These are phyloP conservation scores for Colletotrichum musicola DNA, from an alignment of 2,329 filamentous ascomycete species.

Conservation along the genomic window DNA sequence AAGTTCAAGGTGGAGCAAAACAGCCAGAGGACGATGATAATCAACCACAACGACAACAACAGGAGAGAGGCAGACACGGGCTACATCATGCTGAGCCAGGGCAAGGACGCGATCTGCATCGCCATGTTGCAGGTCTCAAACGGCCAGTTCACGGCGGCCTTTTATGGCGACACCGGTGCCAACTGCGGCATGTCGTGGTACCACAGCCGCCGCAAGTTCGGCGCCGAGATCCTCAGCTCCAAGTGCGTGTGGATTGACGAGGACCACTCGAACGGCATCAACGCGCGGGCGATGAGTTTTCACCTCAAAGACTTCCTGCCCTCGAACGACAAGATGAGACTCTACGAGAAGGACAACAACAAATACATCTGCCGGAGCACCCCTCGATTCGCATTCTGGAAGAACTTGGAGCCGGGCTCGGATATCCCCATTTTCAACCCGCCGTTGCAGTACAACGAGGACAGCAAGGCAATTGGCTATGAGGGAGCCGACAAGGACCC, in stretches of 20 bases:
- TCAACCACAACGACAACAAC: constrained; percentile 34
- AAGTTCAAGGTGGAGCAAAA: constrained; percentile 8
- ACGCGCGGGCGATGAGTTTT: constrained; percentile 42
- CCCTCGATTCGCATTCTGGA: constrained; percentile 42
- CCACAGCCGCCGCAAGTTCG: constrained; percentile 37
- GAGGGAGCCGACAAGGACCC: constrained; percentile 36
- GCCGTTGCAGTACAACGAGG: constrained; percentile 42
- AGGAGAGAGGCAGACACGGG: constrained; percentile 13
- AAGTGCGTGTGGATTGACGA: constrained; percentile 22
- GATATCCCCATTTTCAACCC: constrained; percentile 45
- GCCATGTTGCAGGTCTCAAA: constrained; percentile 40
- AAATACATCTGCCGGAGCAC: constrained; percentile 40
- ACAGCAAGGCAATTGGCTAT: constrained; percentile 22
- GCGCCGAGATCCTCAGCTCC: constrained; percentile 32
- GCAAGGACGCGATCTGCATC: constrained; percentile 43
- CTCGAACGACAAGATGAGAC: constrained; percentile 28
- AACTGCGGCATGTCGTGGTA: constrained; percentile 44
- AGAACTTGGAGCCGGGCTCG: constrained; percentile 39
- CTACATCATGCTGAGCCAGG: constrained; percentile 43
- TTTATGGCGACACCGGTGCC: constrained; percentile 42
- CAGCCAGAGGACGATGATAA: constrained; percentile 9
- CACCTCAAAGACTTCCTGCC: constrained; percentile 41
- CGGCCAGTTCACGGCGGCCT: constrained; percentile 27
- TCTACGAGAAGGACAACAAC: constrained; percentile 34
- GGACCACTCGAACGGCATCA: constrained; percentile 5